Base-by-base conservation (phyloP, 73 alveolate species). In the Symbiodinium natans region DNA sequence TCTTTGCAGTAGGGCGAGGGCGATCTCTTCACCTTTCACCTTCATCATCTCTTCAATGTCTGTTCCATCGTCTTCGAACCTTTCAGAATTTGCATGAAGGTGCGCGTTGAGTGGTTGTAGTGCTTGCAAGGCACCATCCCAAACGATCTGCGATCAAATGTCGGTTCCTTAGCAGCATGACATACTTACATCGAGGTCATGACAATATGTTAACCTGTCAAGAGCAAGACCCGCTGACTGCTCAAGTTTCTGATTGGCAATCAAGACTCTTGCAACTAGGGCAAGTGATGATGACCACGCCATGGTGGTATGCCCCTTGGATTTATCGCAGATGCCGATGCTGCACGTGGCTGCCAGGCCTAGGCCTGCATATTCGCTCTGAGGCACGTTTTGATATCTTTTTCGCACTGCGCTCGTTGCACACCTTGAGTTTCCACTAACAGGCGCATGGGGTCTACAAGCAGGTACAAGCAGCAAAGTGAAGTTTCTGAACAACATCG, bases 241-340 rank as follows among this genome's bases (percentile, higher is more conserved):
- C 63, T 23, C 17, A 63, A 34, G 1, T 27, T 6, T 4, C 41
- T 27, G 9, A 68, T 23, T 40, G 23, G 17, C 41, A 41, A 40
- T 19, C 95, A 19, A 9, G 73, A 21, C 43, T 38, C 95, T 63
- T 31, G 86, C 95, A 88, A 38, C 29, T n/a, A 11, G 95, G 95
- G 85, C 95, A 88, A 9, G 95, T 88, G n/a, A 88, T 39, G 73
- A 88, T 38, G 42, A 88, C 95, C 25, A 88, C 95, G 34, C 95
- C 95, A 11, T 88, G 95, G 71, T 88, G 95, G 73, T 88, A 88
- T 10, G 95, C 95, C 31, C 95, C 95, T 88, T 34, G 85, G 63
- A 52, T 52, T 6, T 52, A 52, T 23, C 29, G 71, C 71, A 52
- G 71, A 29, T 52, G n/a, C 17, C 10, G n/a, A 52, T 52, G 23